Evolutionary conservation across 2,329 filamentous ascomycete genomes (phyloP).

Genomic region (Ceratocystis variospora): DNA sequence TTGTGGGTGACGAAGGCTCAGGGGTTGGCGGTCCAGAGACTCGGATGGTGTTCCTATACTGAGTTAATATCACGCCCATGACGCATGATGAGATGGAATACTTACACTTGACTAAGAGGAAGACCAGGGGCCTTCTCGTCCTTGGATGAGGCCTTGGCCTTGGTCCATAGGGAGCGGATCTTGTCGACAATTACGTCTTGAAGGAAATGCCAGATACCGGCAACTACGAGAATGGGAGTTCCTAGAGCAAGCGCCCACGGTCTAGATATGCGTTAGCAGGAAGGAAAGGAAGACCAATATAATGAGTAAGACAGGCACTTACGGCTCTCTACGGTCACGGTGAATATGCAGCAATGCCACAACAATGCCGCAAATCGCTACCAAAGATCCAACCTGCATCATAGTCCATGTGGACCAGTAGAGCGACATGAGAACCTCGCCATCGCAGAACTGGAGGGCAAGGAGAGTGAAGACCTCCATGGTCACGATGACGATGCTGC

Average conservation of each 20-base stretch:
- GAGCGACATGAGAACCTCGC: conserved; percentile 44
- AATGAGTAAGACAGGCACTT: conserved; percentile 22
- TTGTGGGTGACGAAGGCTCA: conserved; percentile 9
- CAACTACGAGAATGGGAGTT: conserved; percentile 46
- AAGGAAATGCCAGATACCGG: conserved; percentile 38
- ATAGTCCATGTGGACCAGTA: conserved; percentile 51
- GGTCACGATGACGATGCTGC: conserved; percentile 34
- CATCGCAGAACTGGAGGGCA: conserved; percentile 45
- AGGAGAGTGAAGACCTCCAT: conserved; percentile 42
- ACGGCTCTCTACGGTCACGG: conserved; percentile 38
- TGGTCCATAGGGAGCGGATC: conserved; percentile 26
- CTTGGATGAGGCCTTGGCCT: conserved; percentile 22
- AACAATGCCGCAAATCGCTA: conserved; percentile 44
- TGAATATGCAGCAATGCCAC: conserved; percentile 39
- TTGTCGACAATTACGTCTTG: conserved; percentile 30
- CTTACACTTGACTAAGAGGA: conserved; percentile 34
- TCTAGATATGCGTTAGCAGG: conserved; percentile 23
- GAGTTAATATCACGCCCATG: conserved; percentile 24
- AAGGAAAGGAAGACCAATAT: too few species aligned
- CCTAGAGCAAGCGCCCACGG: conserved; percentile 47
- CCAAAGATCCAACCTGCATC: conserved; percentile 43
- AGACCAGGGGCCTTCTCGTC: conserved; percentile 24
- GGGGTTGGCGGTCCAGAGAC: conserved; percentile 18
- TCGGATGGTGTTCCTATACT: conserved; percentile 20
- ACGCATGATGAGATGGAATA: conserved; percentile 10